Evolutionary conservation across 2,329 filamentous ascomycete species (phyloP).

Genomic region (Cladosporium colombiae): DNA sequence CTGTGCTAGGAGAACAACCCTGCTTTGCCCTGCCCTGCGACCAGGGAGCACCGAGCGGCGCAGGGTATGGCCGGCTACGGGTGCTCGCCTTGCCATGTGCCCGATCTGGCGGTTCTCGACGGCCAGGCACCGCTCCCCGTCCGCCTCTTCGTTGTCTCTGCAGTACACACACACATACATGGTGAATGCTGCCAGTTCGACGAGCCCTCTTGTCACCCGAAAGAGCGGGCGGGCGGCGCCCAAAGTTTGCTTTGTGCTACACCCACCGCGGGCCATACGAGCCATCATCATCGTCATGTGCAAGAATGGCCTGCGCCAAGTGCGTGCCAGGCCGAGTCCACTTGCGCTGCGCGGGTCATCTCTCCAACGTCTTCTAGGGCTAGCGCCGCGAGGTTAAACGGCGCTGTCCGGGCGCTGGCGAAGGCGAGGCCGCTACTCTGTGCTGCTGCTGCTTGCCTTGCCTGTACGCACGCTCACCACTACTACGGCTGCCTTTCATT

Average conservation of each 20-base stretch:
- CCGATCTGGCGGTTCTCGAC: slow-evolving; percentile 5
- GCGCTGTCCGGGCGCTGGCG: slow-evolving; percentile 9
- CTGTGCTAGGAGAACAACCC: background rate
- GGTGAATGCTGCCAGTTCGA: background rate
- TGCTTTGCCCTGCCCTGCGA: slow-evolving; percentile 9
- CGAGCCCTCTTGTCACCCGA: background rate
- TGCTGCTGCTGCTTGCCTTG: background rate
- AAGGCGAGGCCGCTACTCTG: slow-evolving; percentile 18
- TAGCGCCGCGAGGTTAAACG: slow-evolving; percentile 18
- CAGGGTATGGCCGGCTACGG: slow-evolving; percentile 7
- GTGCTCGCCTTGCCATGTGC: slow-evolving; percentile 13
- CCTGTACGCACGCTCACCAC: slow-evolving; percentile 2
- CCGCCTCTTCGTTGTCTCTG: slow-evolving; percentile 15
- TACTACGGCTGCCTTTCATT: slow-evolving; percentile 10
- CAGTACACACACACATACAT: background rate
- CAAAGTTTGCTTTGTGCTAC: slow-evolving; percentile 9
- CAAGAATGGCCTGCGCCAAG: slow-evolving; percentile 5
- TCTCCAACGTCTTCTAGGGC: slow-evolving; percentile 17
- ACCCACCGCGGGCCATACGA: background rate
- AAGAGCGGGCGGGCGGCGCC: background rate
- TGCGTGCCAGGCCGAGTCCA: slow-evolving; percentile 6
- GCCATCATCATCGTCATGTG: background rate
- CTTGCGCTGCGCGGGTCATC: background rate
- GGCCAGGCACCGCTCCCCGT: slow-evolving; percentile 11
- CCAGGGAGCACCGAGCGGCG: background rate